These are phyloP conservation scores for Phalaenopsis hybrid DNA, from an alignment of 116 monocot genomes.

Conservation along the genomic window DNA sequence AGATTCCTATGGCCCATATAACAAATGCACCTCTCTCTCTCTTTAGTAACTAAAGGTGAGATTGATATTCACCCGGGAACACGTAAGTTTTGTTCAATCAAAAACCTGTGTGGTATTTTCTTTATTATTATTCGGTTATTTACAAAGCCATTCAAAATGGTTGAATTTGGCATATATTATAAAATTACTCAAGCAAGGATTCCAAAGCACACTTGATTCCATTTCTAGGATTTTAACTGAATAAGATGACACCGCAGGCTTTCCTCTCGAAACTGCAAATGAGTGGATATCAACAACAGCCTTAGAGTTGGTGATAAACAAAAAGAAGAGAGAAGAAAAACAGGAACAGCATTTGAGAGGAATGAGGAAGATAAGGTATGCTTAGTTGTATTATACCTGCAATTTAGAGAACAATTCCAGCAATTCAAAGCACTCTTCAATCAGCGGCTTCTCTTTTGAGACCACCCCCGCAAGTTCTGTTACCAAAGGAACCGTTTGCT, in stretches of 20 bases:
- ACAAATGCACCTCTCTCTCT: too few relatives aligned
- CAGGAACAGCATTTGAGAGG: neutral
- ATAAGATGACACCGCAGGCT: constrained; percentile 18
- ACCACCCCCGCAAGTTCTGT: constrained; percentile 18
- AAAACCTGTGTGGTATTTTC: too few relatives aligned
- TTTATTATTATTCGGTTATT: too few relatives aligned
- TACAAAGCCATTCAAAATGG: too few relatives aligned
- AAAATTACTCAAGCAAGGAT: too few relatives aligned
- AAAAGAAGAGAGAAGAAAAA: neutral
- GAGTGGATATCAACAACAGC: too few relatives aligned
- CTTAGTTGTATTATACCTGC: constrained; percentile 9
- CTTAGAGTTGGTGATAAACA: neutral
- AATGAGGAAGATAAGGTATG: neutral
- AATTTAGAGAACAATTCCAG: constrained; percentile 13
- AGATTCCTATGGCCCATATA: too few relatives aligned
- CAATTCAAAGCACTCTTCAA: constrained; percentile 31
- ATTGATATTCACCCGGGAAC: too few relatives aligned
- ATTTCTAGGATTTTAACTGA: constrained; percentile 16
- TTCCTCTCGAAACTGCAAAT: constrained; percentile 17
- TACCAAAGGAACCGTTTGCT: constrained; percentile 18
- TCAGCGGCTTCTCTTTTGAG: constrained; percentile 16
- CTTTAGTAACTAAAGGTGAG: too few relatives aligned
- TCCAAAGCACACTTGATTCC: neutral
- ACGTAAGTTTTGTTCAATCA: too few relatives aligned
- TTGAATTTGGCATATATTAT: too few relatives aligned